Evolutionary conservation across 1,284 basidiomycete genomes (phyloP).

Genomic region (Microbotryomycetes sp.): DNA sequence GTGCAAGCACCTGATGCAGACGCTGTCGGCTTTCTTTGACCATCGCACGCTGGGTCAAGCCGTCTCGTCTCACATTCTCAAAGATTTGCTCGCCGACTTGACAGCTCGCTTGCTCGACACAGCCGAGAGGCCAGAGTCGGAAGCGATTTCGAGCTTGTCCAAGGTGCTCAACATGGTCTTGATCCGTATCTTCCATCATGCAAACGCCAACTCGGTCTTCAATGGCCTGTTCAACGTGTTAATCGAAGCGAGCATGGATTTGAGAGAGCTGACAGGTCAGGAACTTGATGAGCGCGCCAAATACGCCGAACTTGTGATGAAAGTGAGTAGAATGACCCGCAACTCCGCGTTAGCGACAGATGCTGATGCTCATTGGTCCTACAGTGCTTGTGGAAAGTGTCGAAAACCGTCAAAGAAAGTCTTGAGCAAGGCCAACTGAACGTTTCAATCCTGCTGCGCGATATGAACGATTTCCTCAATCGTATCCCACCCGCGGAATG

Average conservation of each 20-base stretch:
- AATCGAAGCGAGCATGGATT: conserved; percentile 74
- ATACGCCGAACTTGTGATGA: conserved; percentile 91
- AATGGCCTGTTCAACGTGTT: conserved; percentile 76
- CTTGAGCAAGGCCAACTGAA: conserved; percentile 72
- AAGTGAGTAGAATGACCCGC: conserved; percentile 43
- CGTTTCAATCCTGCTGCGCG: conserved; percentile 81
- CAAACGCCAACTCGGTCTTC: conserved; percentile 59
- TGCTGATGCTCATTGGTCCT: not conserved
- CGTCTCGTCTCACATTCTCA: conserved; percentile 68
- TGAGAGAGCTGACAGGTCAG: conserved; percentile 53
- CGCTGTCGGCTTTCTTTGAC: conserved; percentile 84
- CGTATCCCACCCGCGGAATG: conserved; percentile 93
- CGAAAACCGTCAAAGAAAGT: conserved; percentile 86
- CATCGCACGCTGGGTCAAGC: conserved; percentile 73
- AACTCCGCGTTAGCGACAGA: conserved; percentile 1
- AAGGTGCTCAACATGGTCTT: conserved; percentile 99
- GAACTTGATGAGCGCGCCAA: conserved; percentile 52
- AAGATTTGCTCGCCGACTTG: conserved; percentile 73
- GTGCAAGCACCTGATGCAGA: conserved; percentile 92
- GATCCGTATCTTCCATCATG: conserved; percentile 83
- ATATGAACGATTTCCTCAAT: conserved; percentile 89
- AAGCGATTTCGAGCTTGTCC: conserved; percentile 53
- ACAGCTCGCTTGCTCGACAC: conserved; percentile 84
- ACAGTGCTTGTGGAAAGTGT: conserved; percentile 92
- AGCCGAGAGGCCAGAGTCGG: conserved; percentile 51